phyloP scores from a whole-genome alignment of 2,329 filamentous ascomycete species.

The Talaromyces sp. region DNA sequence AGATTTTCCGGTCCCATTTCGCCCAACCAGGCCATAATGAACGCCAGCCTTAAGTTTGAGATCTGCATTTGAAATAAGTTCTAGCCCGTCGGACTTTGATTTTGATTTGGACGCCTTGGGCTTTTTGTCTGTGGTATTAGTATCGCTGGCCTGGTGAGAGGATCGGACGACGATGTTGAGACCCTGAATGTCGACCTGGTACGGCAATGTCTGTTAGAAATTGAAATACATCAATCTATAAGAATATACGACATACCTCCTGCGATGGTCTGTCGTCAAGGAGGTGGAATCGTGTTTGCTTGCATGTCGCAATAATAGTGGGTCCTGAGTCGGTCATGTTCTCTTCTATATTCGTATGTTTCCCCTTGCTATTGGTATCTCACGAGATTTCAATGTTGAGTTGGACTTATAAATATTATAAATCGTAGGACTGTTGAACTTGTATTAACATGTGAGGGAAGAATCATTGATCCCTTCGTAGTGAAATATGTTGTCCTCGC shows the following conservation, averaged over 20 bases:
- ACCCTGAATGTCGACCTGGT: slow-evolving; percentile 65
- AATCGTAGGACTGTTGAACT: neutral
- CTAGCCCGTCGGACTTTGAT: slow-evolving; percentile 48
- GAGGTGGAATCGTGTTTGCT: slow-evolving; percentile 63
- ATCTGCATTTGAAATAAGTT: slow-evolving; percentile 66
- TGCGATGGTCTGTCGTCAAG: slow-evolving; percentile 48
- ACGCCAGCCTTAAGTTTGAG: slow-evolving; percentile 68
- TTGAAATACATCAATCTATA: neutral
- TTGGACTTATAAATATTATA: neutral
- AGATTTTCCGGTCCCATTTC: slow-evolving; percentile 80
- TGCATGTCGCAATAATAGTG: slow-evolving; percentile 57
- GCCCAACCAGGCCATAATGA: slow-evolving; percentile 72
- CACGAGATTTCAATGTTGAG: neutral
- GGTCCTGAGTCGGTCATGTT: slow-evolving; percentile 11
- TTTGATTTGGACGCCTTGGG: slow-evolving; percentile 43
- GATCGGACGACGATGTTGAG: slow-evolving; percentile 40
- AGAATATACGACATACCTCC: slow-evolving; percentile 37
- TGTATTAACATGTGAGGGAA: neutral
- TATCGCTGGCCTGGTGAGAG: neutral
- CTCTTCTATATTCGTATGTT: neutral
- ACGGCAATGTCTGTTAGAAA: neutral
- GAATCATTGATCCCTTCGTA: neutral
- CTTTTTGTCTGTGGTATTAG: slow-evolving; percentile 13
- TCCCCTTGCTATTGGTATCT: neutral
- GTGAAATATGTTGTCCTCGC: neutral